Base-by-base conservation (phyloP, 2,329 filamentous ascomycete species). In the Bimuria novae-zelandiae region DNA sequence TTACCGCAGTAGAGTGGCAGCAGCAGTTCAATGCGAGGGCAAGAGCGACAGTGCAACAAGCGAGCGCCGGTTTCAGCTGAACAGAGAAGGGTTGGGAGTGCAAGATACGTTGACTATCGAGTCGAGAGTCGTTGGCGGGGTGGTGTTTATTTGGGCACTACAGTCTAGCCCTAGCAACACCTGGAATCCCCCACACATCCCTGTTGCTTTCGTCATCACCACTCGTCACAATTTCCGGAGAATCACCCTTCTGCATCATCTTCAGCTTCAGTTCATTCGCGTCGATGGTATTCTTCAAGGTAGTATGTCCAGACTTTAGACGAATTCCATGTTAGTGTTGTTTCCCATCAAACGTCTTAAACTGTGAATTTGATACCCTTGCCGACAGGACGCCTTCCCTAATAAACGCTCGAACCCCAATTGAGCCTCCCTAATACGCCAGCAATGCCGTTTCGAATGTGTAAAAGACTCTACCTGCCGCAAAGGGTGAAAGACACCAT, bases 141-240 rank as follows among this genome's bases (percentile, higher is more conserved):
- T 59, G 45, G 54, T 66, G 65, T 67, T 61, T 63, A 60, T 60
- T 60, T 44, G 42, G 14, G 19, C 27, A 45, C 52, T 44, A 48
- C 30, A 27, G 17, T 19, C 23, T 17, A 32, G 14, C 22, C 48
- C 32, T 30, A 35, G 49, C 53, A 55, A 55, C 53, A 49, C 40
- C 44, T 55, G 39, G 35, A 44, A 55, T 55, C 45, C 43, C 41
- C 43, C 48, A 29, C 42, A 42, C 30, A 42, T 39, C 32, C 44
- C 43, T 40, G 41, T 30, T 33, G 19, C 48, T 12, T 22, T 41
- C 52, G 48, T 51, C 52, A 49, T 48, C 47, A 47, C 42, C n/a
- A 12, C 14, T 16, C n/a, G 14, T 33, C 14, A 4, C 30, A 17
- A 39, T 49, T n/a, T n/a, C n/a, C n/a, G n/a, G n/a, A n/a, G n/a